A percentile compares a stretch with the other conserved stretches of the same genome.
These are phyloP conservation scores for Cantharellus cinnabarinus DNA, from an alignment of 768 basidiomycete genomes.

Conservation along the genomic window DNA sequence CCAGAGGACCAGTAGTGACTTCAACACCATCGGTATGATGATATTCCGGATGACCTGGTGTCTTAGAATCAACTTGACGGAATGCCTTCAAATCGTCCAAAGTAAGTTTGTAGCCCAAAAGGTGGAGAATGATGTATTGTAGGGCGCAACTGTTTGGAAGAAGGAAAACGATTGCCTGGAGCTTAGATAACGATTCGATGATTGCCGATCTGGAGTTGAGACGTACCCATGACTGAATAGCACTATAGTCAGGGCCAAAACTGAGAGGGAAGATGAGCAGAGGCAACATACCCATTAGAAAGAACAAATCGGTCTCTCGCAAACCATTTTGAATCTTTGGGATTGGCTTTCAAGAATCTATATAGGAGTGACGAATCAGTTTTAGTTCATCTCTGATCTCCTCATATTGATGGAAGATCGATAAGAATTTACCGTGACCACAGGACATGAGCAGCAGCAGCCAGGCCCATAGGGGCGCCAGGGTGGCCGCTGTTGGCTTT, in stretches of 20 bases:
- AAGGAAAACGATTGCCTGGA: constrained; percentile 5
- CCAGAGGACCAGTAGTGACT: constrained; percentile 91
- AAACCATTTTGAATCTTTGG: constrained; percentile 62
- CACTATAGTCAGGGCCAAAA: background rate
- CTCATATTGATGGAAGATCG: background rate
- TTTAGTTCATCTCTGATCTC: background rate
- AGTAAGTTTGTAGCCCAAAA: constrained; percentile 78
- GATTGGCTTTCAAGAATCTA: constrained; percentile 71
- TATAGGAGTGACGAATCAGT: background rate
- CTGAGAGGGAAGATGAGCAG: background rate
- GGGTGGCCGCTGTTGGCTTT: constrained; percentile 93
- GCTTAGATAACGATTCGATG: background rate
- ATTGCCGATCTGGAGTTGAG: background rate
- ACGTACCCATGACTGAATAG: constrained; percentile 51
- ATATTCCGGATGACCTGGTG: constrained; percentile 83
- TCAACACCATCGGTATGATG: constrained; percentile 56
- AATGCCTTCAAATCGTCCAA: constrained; percentile 85
- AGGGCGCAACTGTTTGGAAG: constrained; percentile 54
- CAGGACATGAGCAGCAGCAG: constrained; percentile 60
- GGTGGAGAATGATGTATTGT: constrained; percentile 81
- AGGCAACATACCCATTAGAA: constrained; percentile 64
- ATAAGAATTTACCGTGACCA: constrained; percentile 40
- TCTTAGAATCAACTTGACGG: constrained; percentile 76
- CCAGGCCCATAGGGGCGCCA: constrained; percentile 90
- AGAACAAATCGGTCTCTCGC: constrained; percentile 95